These are phyloP conservation scores for Leccinum proliferum DNA, from an alignment of 1,284 basidiomycete genomes.

Conservation along the genomic window DNA sequence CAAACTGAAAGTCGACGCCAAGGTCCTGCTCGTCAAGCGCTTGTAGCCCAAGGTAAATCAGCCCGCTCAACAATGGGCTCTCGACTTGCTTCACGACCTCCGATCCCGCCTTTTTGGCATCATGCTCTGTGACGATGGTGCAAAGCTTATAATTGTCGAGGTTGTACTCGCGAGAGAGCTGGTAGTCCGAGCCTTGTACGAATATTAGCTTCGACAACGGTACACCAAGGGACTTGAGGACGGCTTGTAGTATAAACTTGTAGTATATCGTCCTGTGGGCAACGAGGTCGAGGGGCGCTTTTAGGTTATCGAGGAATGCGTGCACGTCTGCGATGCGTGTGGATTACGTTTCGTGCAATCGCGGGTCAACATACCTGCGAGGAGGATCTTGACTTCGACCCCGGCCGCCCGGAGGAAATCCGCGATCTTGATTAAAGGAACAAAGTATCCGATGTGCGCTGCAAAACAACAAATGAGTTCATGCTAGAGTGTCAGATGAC, in stretches of 20 bases:
- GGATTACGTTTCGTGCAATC: background rate
- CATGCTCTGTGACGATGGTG: constrained; percentile 90
- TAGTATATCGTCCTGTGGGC: constrained; percentile 91
- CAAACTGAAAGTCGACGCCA: constrained; percentile 28
- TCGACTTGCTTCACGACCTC: constrained; percentile 99
- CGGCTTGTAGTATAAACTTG: constrained; percentile 37
- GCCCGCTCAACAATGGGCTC: background rate
- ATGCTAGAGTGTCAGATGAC: background rate
- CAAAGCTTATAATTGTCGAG: constrained; percentile 40
- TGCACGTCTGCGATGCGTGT: background rate
- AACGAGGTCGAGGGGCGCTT: constrained; percentile 54
- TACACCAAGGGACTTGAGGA: constrained; percentile 38
- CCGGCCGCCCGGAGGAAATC: background rate
- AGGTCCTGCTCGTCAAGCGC: constrained; percentile 78
- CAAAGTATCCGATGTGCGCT: constrained; percentile 1
- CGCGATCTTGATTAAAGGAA: background rate
- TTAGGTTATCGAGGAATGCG: background rate
- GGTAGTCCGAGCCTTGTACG: background rate
- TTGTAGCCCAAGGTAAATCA: background rate
- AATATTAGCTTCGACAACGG: constrained; percentile 61
- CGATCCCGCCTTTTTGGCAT: constrained; percentile 98
- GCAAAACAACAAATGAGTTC: background rate
- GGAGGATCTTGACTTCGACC: background rate
- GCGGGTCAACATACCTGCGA: background rate
- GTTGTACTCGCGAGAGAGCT: background rate